Base-by-base conservation (phyloP, 768 basidiomycete genomes). In the Trametes sanguinea region DNA sequence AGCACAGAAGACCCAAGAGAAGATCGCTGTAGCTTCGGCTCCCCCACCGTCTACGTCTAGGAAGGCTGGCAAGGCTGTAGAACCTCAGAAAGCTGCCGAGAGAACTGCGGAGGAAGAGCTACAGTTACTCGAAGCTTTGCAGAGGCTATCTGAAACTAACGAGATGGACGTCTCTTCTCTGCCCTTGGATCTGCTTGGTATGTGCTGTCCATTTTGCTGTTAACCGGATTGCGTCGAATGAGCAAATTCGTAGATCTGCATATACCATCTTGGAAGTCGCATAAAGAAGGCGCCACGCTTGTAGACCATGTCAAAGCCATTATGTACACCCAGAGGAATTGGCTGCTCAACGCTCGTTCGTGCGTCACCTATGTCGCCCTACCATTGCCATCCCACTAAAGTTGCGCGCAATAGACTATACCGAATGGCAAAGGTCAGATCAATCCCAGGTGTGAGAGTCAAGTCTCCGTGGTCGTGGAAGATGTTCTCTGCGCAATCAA, bases 401-500 rank as follows among this genome's bases (percentile, higher is more conserved):
- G 1, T 5, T 6, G 8, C 5, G 30, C 14, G 8, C 11, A 7
- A 37, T 48, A 80, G 79, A 22, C 73, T 80, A 75, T 74, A 72
- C 50, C 67, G 65, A 16, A 75, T 80, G 55, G 75, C 74, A 0
- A 72, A 65, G 62, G 68, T 66, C 7, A 67, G 73, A 33, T 73
- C 74, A 9, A 76, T 79, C 52, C 77, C 80, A 0, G 75, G 72
- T 6, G 67, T 71, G 14, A 61, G 71, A 17, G 29, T 72, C 11
- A 57, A 57, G 40, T 64, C 62, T 17, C 22, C 65, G 5, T 68
- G 63, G 60, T 72, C 72, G 2, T 30, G 54, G 27, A 54, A 73
- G 47, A 47, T 74, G 9, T 71, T 71, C 52, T 51, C 42, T 29
- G 57, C 64, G 4, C 65, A 67, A 45, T 69, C 74, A 1, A 70